Conservation (phyloP, 257 asterid genomes). For the Primulina huaijiensis region DNA sequence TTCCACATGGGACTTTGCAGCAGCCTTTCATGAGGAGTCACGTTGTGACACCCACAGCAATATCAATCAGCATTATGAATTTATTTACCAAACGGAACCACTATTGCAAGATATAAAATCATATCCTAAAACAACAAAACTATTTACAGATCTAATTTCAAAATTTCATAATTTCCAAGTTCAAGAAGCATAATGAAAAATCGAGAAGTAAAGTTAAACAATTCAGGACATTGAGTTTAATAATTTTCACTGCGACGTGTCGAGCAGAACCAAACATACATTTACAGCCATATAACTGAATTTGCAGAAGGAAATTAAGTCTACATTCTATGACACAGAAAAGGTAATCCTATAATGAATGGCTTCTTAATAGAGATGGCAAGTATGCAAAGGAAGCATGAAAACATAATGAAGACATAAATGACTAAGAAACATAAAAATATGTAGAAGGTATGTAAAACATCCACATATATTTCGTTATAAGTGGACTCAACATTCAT, state of each 20-base stretch:
- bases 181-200: background rate
- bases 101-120: background rate
- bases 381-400: background rate
- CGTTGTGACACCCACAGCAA: constrained; percentile 41
- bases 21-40: constrained; percentile 32
- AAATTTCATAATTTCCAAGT: background rate
- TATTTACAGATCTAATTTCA: background rate
- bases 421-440: background rate
- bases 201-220: background rate
- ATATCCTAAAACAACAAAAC: constrained; percentile 13
- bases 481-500: background rate
- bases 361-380: background rate
- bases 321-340: background rate
- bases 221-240: constrained; percentile 1
- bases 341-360: background rate
- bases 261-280: background rate
- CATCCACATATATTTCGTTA: background rate
- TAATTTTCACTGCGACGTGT: background rate
- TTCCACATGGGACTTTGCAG: constrained; percentile 34
- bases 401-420: background rate
- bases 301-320: background rate
- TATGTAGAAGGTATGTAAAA: background rate
- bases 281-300: background rate
- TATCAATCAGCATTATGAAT: constrained; percentile 24
- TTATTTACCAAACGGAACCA: constrained; percentile 5